phyloP scores from a whole-genome alignment of 2,329 filamentous ascomycete species.

The Grosmannia penicillata region DNA sequence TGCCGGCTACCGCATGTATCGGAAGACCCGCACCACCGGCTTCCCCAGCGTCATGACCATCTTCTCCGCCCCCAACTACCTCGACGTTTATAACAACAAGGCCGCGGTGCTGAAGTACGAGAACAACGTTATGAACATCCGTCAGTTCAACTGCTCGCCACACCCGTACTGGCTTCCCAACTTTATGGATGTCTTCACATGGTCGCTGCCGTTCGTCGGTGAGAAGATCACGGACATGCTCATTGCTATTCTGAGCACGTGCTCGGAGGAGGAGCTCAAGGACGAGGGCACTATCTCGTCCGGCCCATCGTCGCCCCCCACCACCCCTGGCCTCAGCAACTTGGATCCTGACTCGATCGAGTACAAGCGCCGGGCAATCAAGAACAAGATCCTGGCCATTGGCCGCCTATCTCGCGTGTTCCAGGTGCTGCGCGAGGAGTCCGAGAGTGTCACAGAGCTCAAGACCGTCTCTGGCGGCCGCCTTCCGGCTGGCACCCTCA shows the following conservation, averaged over 20 bases:
- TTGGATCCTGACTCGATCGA: constrained; percentile 73
- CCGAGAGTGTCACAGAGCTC: constrained; percentile 89
- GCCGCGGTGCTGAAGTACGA: constrained; percentile 97
- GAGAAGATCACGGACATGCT: constrained; percentile 99
- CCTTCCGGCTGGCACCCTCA: constrained; percentile 85
- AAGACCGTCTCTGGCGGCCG: constrained; percentile 92
- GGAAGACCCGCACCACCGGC: constrained; percentile 92
- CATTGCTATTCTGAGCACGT: constrained; percentile 94
- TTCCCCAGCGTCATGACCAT: constrained; percentile 99
- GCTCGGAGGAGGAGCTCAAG: constrained; percentile 96
- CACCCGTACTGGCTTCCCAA: constrained; percentile 99
- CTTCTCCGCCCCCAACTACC: constrained; percentile 96
- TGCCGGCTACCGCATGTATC: constrained; percentile 97
- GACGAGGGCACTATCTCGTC: constrained; percentile 61
- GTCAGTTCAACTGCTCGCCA: constrained; percentile 98
- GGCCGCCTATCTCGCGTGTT: constrained; percentile 93
- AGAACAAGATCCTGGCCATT: constrained; percentile 99
- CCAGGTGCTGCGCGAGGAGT: constrained; percentile 95
- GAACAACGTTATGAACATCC: constrained; percentile 99
- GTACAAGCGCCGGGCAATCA: constrained; percentile 90
- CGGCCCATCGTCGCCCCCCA: constrained; percentile 60
- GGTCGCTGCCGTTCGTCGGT: constrained; percentile 95
- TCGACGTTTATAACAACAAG: constrained; percentile 99
- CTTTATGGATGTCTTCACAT: constrained; percentile 99
- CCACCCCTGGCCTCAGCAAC: constrained; percentile 21